Evolutionary conservation across 2,329 filamentous ascomycete genomes (phyloP), one percentile per base, ranked within the genome.

Genomic region (Ilyonectria mors-panacis): DNA sequence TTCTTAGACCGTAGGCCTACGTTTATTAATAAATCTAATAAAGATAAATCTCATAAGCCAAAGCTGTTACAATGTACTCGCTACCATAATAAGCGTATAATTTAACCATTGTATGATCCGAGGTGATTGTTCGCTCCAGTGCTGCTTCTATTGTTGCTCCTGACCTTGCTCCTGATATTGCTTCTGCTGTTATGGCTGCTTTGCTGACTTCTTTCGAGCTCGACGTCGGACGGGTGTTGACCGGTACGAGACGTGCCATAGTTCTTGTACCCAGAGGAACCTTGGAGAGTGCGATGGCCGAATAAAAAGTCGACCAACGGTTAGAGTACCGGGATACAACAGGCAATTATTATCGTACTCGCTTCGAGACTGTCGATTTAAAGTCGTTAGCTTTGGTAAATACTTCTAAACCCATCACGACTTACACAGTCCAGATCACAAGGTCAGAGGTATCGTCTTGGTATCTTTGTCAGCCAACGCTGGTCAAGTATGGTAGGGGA

Each of bases 371-470:
- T 80, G 30, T 4, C 5, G 39, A n/a, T 35, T 7, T 1, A 3
- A 21, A 39, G n/a, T 3, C 10, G 45, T 26, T 2, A 23, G 26
- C 12, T 17, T 1, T 17, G 9, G 30, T 30, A 9, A 9, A 30
- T 57, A 19, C 30, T 33, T 8, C 28, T 2, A 23, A 23, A 4
- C 21, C 21, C 1, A 1, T 28, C 3, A 15, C 0, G 10, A 57
- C 73, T 76, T 77, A 84, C 82, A 79, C 77, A 6, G 83, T 85
- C 83, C 84, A 86, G 30, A 85, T 79, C 1, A 84, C 77, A 4
- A 85, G 74, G n/a, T 84, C 81, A 0, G 79, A 78, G 4, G 81
- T 84, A 21, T 79, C 78, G 13, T 72, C 70, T 72, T 35, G 0
- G 4, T 2, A 26, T 33, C 9, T 6, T 12, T 21, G 15, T 69